These are phyloP conservation scores for Trametes sanguinea DNA, from an alignment of 768 basidiomycete genomes.

Conservation along the genomic window DNA sequence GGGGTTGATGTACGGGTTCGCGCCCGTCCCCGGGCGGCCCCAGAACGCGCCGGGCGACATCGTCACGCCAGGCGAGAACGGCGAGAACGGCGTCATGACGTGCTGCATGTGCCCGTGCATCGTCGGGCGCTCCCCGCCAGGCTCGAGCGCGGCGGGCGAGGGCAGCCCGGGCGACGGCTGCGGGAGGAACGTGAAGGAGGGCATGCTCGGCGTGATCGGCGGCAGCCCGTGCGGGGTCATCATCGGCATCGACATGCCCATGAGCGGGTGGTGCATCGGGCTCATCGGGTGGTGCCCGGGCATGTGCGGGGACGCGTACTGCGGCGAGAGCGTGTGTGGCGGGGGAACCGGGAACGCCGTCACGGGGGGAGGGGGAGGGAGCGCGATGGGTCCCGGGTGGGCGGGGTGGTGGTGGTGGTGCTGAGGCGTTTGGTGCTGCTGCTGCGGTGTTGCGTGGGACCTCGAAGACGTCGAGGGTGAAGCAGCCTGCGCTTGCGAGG, in stretches of 20 bases:
- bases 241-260: constrained; percentile 30
- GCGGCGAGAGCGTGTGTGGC: constrained; percentile 39
- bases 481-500: constrained; percentile 15
- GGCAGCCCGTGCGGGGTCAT: constrained; percentile 83
- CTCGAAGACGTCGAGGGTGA: constrained; percentile 18
- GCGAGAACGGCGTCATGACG: constrained; percentile 34
- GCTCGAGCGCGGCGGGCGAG: constrained; percentile 29
- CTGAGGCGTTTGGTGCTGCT: constrained; percentile 19
- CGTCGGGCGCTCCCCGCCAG: constrained; percentile 11
- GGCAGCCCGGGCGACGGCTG: constrained; percentile 46
- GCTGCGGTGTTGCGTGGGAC: constrained; percentile 21
- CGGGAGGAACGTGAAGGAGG: constrained; percentile 83
- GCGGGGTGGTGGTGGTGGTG: constrained; percentile 30
- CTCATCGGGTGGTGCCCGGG: constrained; percentile 34
- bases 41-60: constrained; percentile 80
- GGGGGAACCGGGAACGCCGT: constrained; percentile 41
- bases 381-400: constrained; percentile 71
- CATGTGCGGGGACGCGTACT: constrained; percentile 34
- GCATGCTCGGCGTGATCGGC: constrained; percentile 97
- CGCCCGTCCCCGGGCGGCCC: constrained; percentile 52
- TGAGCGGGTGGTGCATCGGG: constrained; percentile 44
- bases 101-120: constrained; percentile 26
- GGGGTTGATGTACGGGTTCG: constrained; percentile 53
- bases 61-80: constrained; percentile 71
- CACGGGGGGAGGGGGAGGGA: constrained; percentile 59